phyloP scores from a whole-genome alignment of 805 yeast genomes.

The Starmerella tilneyi region DNA sequence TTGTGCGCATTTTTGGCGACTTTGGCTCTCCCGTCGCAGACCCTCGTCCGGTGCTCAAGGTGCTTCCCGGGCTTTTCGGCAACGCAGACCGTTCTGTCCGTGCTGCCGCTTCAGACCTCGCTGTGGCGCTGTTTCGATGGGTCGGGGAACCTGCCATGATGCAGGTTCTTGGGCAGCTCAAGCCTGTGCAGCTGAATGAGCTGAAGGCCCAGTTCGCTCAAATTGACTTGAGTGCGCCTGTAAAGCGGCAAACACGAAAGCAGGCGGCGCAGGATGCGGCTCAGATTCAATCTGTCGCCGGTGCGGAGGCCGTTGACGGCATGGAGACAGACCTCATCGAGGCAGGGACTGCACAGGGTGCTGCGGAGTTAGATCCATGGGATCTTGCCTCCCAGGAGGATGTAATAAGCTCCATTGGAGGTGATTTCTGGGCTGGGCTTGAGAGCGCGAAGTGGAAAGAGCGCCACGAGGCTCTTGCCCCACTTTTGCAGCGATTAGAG shows the following conservation, averaged over 20 bases:
- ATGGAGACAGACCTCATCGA: not conserved
- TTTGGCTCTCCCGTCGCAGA: conserved; percentile 57
- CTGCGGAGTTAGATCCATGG: conserved; percentile 46
- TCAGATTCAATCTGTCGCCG: not conserved
- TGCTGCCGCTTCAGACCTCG: conserved; percentile 57
- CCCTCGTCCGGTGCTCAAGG: conserved; percentile 48
- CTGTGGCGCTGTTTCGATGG: conserved; percentile 65
- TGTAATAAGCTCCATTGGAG: conserved; percentile 56
- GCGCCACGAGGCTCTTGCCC: conserved; percentile 74
- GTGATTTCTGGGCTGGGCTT: conserved; percentile 45
- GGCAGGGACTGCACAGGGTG: conserved; percentile 31
- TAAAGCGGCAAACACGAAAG: conserved; percentile 14
- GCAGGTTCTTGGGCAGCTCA: conserved; percentile 51
- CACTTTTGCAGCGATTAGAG: conserved; percentile 33
- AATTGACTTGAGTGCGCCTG: conserved; percentile 26
- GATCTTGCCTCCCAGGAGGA: conserved; percentile 62
- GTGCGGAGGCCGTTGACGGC: not conserved
- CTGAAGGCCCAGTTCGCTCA: conserved; percentile 56
- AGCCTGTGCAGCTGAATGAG: conserved; percentile 88
- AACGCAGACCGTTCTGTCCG: conserved; percentile 85
- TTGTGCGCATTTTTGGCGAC: conserved; percentile 43
- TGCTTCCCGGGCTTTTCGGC: conserved; percentile 57
- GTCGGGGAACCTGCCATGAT: conserved; percentile 54
- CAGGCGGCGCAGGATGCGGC: conserved; percentile 11
- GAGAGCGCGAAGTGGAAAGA: conserved; percentile 79